Evolutionary conservation across 805 yeast genomes (phyloP).

Genomic region (Lipomyces sp.): DNA sequence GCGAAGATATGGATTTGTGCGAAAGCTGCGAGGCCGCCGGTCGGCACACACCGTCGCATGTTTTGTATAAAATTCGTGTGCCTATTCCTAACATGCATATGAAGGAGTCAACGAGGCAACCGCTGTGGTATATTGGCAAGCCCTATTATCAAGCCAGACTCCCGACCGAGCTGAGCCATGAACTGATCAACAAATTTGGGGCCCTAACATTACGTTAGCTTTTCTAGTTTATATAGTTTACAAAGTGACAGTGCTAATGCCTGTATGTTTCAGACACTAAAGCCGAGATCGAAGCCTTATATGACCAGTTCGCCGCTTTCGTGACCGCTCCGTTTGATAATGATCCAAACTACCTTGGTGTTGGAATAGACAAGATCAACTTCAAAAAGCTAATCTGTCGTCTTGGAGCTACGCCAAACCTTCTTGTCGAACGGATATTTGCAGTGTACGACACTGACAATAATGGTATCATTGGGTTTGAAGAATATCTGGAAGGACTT

Average conservation of each 20-base stretch:
- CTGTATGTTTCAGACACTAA: constrained; percentile 4
- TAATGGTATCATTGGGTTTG: constrained; percentile 31
- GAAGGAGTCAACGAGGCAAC: constrained; percentile 32
- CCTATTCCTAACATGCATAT: constrained; percentile 34
- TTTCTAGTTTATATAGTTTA: neutral
- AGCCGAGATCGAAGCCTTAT: constrained; percentile 29
- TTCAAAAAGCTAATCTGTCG: constrained; percentile 17
- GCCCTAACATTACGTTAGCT: constrained; percentile 12
- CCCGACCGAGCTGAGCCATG: constrained; percentile 3
- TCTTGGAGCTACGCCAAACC: constrained; percentile 20
- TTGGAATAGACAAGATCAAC: constrained; percentile 12
- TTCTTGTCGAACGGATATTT: constrained; percentile 23
- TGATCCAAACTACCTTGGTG: constrained; percentile 4
- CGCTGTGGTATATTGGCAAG: constrained; percentile 27
- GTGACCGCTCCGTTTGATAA: constrained; percentile 1
- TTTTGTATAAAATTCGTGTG: constrained; percentile 31
- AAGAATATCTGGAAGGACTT: constrained; percentile 23
- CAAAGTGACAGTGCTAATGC: neutral
- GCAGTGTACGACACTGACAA: constrained; percentile 27
- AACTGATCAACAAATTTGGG: neutral
- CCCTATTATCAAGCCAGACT: constrained; percentile 13
- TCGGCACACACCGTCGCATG: constrained; percentile 32
- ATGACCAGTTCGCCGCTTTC: constrained; percentile 22
- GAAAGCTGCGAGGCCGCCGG: constrained; percentile 40
- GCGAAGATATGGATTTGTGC: constrained; percentile 55